Base-by-base conservation (phyloP, 108 stramenopile species). In the Asterionellopsis glacialis region DNA sequence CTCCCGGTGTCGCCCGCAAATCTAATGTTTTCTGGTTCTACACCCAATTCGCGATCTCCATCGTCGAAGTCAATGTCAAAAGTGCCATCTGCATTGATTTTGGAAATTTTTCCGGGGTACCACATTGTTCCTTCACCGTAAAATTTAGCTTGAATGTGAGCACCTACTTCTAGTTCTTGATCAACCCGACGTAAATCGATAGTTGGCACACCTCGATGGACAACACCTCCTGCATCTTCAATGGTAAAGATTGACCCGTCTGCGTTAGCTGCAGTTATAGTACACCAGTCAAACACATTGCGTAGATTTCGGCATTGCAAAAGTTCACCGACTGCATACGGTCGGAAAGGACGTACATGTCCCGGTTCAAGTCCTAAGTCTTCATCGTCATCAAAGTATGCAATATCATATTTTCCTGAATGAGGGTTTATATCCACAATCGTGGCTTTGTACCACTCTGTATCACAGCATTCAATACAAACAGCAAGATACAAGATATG, bases 341-440 rank as follows among this genome's bases (percentile, higher is more conserved):
- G 67, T 9, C 24, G 19, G 16, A 44, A 62, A 0, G 57, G 68
- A 26, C 76, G 76, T 0, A 79, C 50, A 43, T 72, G 73, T 16
- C 14, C 7, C 0, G 23, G 41, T 27, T 57, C 53, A 42, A 79
- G 25, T 11, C 25, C 45, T 10, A 59, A 38, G 24, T 75, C 70
- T 40, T 54, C 40, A 28, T 82, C 81, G 10, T 71, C 81, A 57
- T 78, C 77, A 44, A 57, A 47, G 49, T 73, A 82, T 7, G 10
- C 41, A 39, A 82, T 63, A 24, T 61, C 63, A 51, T 62, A 82
- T 1, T 59, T 58, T 16, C 43, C 61, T 15, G 55, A 52, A 48
- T 72, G 59, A 3, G 71, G 22, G 33, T 57, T 55, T 12, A 70
- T 63, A 33, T 38, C 43, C 0, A 55, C 40, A 12, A 82, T 63